Conservation (phyloP, 257 asterid genomes). For the Solanum pimpinellifolium region DNA sequence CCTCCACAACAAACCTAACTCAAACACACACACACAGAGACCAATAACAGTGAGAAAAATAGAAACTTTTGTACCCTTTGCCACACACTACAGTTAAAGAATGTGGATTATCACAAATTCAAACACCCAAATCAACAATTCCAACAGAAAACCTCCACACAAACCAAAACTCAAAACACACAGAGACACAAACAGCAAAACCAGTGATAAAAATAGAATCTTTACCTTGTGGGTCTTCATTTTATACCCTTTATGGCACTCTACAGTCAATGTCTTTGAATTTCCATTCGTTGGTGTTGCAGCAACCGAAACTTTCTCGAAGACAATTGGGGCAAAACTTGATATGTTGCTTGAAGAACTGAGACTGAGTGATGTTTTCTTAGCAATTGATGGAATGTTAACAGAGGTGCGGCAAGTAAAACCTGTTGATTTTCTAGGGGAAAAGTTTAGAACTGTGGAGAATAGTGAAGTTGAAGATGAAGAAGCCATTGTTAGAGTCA, state of each 20-base stretch:
- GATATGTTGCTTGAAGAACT: conserved; percentile 43
- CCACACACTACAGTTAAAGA: neutral
- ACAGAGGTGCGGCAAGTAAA: conserved; percentile 14
- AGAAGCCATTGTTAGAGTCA: conserved; percentile 13
- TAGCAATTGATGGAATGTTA: conserved; percentile 16
- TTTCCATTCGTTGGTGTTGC: conserved; percentile 7
- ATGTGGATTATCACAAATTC: neutral
- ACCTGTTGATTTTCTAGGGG: conserved; percentile 12
- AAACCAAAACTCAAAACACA: neutral
- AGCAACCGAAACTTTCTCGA: conserved; percentile 3
- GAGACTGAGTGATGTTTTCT: conserved; percentile 28
- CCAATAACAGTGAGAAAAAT: neutral
- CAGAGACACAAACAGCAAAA: neutral
- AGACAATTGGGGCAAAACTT: conserved; percentile 34
- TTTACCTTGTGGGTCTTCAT: conserved; percentile 18
- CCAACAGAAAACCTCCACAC: neutral
- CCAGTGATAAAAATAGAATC: neutral
- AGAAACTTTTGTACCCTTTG: neutral
- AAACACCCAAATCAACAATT: neutral
- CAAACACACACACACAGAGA: neutral
- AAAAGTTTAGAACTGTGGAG: neutral
- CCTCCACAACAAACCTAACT: neutral
- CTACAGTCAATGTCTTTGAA: conserved; percentile 28
- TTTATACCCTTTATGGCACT: conserved; percentile 39
- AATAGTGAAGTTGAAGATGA: neutral